Evolutionary conservation across 345 rosid species (phyloP), one percentile per base, ranked within the genome.

Genomic region (Syzygium oleosum): DNA sequence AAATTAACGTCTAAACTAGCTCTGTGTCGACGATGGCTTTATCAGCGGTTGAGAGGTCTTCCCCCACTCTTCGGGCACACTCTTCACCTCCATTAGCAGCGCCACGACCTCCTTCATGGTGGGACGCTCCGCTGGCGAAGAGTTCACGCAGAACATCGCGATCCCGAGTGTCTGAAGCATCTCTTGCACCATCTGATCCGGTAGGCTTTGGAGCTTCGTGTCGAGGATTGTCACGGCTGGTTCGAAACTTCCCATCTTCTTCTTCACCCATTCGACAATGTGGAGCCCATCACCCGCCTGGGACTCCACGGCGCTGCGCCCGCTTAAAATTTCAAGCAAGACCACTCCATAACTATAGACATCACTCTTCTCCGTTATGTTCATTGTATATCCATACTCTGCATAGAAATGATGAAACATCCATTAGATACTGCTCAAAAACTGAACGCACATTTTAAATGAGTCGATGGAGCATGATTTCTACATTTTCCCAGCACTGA

Each of bases 61-160:
- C 25, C 97, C 99, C 97, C 98, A 95, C 85, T 96, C 99, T 83
- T 97, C 99, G 12, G 96, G 94, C 89, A 95, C 89, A 88, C 96
- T 95, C 93, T 97, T 97, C 89, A 97, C 99, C 89, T 97, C 99
- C 95, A 90, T 93, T 63, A 97, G 90, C 92, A 97, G 53, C 17
- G 99, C 96, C 86, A 97, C 97, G 83, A 97, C 99, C 91, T 97
- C 99, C 92, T 97, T 97, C 99, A 97, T 97, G 49, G 97, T 91
- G 1, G 99, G 99, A 84, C 99, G 88, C 84, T 97, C 99, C 5
- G 91, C 93, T 1, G 99, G 99, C 2, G 96, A 95, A 11, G 97
- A 93, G 88, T 97, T 96, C 88, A 97, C 99, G 63, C 99, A 97
- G 90, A 97, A 95, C 98, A 97, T 96, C 2, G 99, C 99, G 17